Percentiles rank a stretch among this genome's conserved stretches.
phyloP scores from a whole-genome alignment of 768 basidiomycete species.

The Daedaleopsis nitida region DNA sequence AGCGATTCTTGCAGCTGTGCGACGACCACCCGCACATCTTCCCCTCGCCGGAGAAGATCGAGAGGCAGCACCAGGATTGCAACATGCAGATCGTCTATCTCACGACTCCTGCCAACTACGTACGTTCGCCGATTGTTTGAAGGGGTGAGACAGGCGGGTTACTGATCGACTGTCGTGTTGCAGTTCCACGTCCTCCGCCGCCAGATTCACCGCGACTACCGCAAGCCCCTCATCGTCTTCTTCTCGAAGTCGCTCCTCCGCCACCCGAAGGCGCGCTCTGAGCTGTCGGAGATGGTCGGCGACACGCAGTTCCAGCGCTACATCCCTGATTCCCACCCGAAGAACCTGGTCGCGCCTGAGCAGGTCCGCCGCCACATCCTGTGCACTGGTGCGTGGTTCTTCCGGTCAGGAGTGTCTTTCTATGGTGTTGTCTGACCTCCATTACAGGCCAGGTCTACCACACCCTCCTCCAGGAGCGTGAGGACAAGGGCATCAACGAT shows the following conservation, averaged over 20 bases:
- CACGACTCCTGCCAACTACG: slow-evolving; percentile 95
- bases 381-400: slow-evolving; percentile 62
- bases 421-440: slow-evolving; percentile 1
- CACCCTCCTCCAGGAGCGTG: slow-evolving; percentile 85
- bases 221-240: slow-evolving; percentile 95
- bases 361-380: slow-evolving; percentile 91
- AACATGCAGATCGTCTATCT: slow-evolving; percentile 99
- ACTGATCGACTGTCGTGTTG: slow-evolving; percentile 10
- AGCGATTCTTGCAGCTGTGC: slow-evolving; percentile 96
- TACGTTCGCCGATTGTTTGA: slow-evolving; percentile 33
- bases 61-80: slow-evolving; percentile 97
- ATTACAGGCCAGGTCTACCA: slow-evolving; percentile 88
- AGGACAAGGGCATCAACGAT: slow-evolving; percentile 88
- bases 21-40: slow-evolving; percentile 94
- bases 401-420: no score
- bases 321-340: slow-evolving; percentile 79
- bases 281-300: slow-evolving; percentile 84
- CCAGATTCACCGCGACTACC: slow-evolving; percentile 96
- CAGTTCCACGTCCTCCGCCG: slow-evolving; percentile 97
- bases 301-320: slow-evolving; percentile 94
- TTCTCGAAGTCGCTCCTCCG: slow-evolving; percentile 97
- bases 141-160: no score
- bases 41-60: slow-evolving; percentile 87
- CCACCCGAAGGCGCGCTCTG: slow-evolving; percentile 89
- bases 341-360: slow-evolving; percentile 74